A percentile compares a stretch with the other conserved stretches of the same genome.
phyloP scores from a whole-genome alignment of 2,329 filamentous ascomycete species.

The Trichoderma atrobrunneum region DNA sequence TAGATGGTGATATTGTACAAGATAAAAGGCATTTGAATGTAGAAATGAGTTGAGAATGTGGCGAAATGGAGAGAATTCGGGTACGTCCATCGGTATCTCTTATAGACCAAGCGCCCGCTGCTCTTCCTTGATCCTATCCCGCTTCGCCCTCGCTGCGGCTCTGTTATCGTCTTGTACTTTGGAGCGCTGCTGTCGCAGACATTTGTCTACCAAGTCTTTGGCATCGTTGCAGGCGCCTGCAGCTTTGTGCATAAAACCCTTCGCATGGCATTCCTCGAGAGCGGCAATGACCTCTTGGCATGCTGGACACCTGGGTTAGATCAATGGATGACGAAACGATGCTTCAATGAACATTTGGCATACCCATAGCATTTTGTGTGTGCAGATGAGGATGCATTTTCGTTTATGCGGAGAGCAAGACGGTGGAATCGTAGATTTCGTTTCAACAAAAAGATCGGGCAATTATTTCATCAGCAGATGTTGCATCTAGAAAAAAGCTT shows the following conservation, averaged over 20 bases:
- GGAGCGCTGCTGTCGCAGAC: conserved; percentile 74
- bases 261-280: conserved; percentile 92
- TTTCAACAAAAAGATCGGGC: neutral
- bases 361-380: conserved; percentile 87
- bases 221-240: conserved; percentile 85
- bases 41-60: conserved; percentile 3
- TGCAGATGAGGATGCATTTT: conserved; percentile 97
- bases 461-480: neutral
- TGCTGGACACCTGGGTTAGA: conserved; percentile 52
- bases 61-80: neutral
- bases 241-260: conserved; percentile 88
- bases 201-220: conserved; percentile 81
- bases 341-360: neutral
- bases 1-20: conserved; percentile 19
- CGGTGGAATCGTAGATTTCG: neutral
- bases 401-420: conserved; percentile 13
- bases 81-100: conserved; percentile 1
- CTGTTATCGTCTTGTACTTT: conserved; percentile 75
- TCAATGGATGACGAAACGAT: neutral
- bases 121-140: conserved; percentile 66
- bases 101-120: conserved; percentile 54
- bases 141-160: conserved; percentile 67
- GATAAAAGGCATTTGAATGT: neutral
- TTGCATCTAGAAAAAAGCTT: conserved; percentile 27
- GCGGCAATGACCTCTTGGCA: conserved; percentile 93